Base-by-base conservation (phyloP, 768 basidiomycete genomes). In the Lentinula detonsa region DNA sequence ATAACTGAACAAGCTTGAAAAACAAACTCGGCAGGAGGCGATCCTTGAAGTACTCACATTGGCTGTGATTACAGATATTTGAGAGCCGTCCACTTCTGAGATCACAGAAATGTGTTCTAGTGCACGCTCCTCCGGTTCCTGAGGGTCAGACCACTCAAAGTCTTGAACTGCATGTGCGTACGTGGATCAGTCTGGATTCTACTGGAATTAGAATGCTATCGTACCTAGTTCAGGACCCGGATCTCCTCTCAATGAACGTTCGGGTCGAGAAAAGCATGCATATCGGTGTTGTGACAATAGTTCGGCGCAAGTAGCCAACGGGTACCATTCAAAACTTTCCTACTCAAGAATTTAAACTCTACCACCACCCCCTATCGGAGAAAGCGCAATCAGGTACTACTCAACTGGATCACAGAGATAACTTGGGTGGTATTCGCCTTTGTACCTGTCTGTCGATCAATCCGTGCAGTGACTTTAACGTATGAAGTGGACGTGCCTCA, bases 381-480 rank as follows among this genome's bases (percentile, higher is more conserved):
- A 18, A 15, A 23, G 31, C 33, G 5, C 15, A 18, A 16, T 50
- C 48, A 33, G 61, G 35, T 33, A 57, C 4, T 5, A 49, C 65
- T 80, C 66, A 64, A 94, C 91, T 7, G 95, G 94, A 72, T 98
- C 95, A 11, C 84, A 81, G 18, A 98, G 80, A 64, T 84, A 93
- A 2, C 95, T 97, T 0, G 96, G 96, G 0, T 78, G 71, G 65
- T 95, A 99, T 59, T 97, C 94, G 33, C 87, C 95, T 68, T 99
- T 99, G 74, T 99, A 98, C 37, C 57, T 58, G 37, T 50, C 49
- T 35, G 23, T 31, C 28, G 50, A 31, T 31, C 50, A 52, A 33
- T 31, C 28, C 28, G 21, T 31, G 50, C 23, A 11, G 16, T 15
- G 9, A 23, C 13, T 31, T 35, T 7, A 28, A 31, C 28, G 50